Conservation (phyloP, 1,139 yeast species). For the Diutina pseudorugosa region DNA sequence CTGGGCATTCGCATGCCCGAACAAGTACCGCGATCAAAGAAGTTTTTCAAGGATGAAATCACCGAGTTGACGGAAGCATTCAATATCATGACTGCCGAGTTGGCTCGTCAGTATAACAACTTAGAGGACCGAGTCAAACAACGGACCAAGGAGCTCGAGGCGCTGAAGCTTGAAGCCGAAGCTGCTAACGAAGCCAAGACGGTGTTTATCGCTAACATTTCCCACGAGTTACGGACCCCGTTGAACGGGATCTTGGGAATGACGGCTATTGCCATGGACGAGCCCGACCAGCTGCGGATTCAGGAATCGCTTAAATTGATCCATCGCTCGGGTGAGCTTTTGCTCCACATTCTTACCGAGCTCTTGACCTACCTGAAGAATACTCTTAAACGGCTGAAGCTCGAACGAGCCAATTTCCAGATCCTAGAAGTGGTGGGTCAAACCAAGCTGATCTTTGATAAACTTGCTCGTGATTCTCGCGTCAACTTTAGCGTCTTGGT, state of each 20-base stretch:
- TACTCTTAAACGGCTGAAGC: conserved; percentile 73
- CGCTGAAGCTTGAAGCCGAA: conserved; percentile 82
- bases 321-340: conserved; percentile 76
- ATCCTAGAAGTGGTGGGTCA: conserved; percentile 71
- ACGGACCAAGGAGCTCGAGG: conserved; percentile 80
- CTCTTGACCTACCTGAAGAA: conserved; percentile 81
- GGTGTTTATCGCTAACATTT: conserved; percentile 87
- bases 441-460: conserved; percentile 76
- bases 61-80: conserved; percentile 82
- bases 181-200: conserved; percentile 92
- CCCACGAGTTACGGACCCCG: conserved; percentile 92
- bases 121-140: conserved; percentile 83
- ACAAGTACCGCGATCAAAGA: conserved; percentile 37
- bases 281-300: conserved; percentile 51
- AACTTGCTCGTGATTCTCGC: conserved; percentile 67
- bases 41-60: conserved; percentile 70
- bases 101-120: conserved; percentile 71
- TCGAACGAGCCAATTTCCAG: conserved; percentile 71
- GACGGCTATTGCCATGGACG: conserved; percentile 90
- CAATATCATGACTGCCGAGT: conserved; percentile 81
- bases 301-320: conserved; percentile 54
- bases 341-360: conserved; percentile 80
- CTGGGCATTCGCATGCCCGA: not conserved
- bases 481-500: conserved; percentile 49
- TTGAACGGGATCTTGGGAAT: conserved; percentile 91